phyloP scores from a whole-genome alignment of 2,329 filamentous ascomycete genomes.

The Podosphaera xanthii region DNA sequence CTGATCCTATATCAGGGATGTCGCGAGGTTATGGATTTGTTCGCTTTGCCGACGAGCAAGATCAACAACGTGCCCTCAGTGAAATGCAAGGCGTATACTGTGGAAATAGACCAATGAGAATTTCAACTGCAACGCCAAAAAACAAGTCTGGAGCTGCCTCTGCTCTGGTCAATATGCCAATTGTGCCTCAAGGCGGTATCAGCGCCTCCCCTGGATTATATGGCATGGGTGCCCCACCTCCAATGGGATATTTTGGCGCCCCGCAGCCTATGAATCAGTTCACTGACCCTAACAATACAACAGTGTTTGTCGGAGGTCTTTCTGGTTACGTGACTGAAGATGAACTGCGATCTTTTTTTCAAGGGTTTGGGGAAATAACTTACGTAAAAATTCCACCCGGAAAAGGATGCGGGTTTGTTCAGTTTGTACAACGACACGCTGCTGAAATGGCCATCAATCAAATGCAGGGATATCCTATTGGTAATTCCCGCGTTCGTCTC shows the following conservation, averaged over 20 bases:
- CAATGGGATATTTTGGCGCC: conserved; percentile 42
- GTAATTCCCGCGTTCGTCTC: conserved; percentile 89
- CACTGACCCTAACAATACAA: conserved; percentile 98
- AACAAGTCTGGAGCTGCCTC: conserved; percentile 41
- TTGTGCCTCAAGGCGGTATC: conserved; percentile 21
- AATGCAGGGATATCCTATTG: conserved; percentile 99
- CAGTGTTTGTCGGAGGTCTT: conserved; percentile 89
- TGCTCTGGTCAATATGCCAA: conserved; percentile 26
- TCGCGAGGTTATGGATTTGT: conserved; percentile 96
- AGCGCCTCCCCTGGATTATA: conserved; percentile 34
- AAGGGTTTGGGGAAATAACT: conserved; percentile 96
- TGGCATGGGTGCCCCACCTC: conserved; percentile 37
- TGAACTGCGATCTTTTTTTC: conserved; percentile 98
- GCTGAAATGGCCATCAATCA: conserved; percentile 99
- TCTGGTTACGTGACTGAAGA: conserved; percentile 98
- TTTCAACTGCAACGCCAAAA: conserved; percentile 93
- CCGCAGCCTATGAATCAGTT: conserved; percentile 95
- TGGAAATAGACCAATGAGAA: conserved; percentile 94
- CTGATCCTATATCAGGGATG: conserved; percentile 91
- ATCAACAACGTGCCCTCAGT: conserved; percentile 83
- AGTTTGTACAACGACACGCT: conserved; percentile 95
- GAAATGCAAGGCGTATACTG: conserved; percentile 99
- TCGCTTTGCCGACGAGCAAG: conserved; percentile 82
- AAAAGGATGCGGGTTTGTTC: conserved; percentile 97
- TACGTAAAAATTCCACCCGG: conserved; percentile 99